A percentile compares a stretch with the other conserved stretches of the same genome.
These are phyloP conservation scores for Pseudogymnoascus sp. DNA, from an alignment of 2,329 filamentous ascomycete genomes.

Conservation along the genomic window DNA sequence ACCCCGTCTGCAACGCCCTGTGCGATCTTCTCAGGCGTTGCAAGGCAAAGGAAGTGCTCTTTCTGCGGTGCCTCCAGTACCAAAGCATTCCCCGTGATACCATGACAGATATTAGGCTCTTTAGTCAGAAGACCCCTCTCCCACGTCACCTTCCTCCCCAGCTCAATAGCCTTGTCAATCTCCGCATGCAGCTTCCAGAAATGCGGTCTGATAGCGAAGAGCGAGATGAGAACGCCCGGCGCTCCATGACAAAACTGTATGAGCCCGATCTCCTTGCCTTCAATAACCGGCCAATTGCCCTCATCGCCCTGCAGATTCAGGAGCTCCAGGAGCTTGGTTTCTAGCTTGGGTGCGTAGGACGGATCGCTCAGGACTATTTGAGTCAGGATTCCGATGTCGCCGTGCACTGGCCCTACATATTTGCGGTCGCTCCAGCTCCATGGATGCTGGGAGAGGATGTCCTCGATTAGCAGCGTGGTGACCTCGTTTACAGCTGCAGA, in stretches of 20 bases:
- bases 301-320: slow-evolving; percentile 52
- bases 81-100: slow-evolving; percentile 58
- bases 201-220: slow-evolving; percentile 47
- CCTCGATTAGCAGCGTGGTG: slow-evolving; percentile 49
- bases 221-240: slow-evolving; percentile 53
- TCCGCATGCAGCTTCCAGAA: slow-evolving; percentile 47
- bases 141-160: slow-evolving; percentile 47
- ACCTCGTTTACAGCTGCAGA: slow-evolving; percentile 43
- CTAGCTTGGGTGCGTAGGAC: slow-evolving; percentile 45
- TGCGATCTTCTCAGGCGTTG: slow-evolving; percentile 48
- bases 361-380: slow-evolving; percentile 57
- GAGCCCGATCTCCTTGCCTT: slow-evolving; percentile 39
- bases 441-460: slow-evolving; percentile 46
- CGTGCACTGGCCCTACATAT: slow-evolving; percentile 62
- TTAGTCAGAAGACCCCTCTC: slow-evolving; percentile 54
- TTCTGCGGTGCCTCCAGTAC: slow-evolving; percentile 28
- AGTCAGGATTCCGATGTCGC: slow-evolving; percentile 62
- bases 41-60: slow-evolving; percentile 52
- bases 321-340: slow-evolving; percentile 45
- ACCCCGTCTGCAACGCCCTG: slow-evolving; percentile 45
- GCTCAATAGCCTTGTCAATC: slow-evolving; percentile 46
- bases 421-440: slow-evolving; percentile 59
- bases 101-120: slow-evolving; percentile 59
- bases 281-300: slow-evolving; percentile 53
- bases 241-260: slow-evolving; percentile 64